These are phyloP conservation scores for Linderina pennispora DNA, from an alignment of 192 early-diverging fungal genomes.

Conservation along the genomic window DNA sequence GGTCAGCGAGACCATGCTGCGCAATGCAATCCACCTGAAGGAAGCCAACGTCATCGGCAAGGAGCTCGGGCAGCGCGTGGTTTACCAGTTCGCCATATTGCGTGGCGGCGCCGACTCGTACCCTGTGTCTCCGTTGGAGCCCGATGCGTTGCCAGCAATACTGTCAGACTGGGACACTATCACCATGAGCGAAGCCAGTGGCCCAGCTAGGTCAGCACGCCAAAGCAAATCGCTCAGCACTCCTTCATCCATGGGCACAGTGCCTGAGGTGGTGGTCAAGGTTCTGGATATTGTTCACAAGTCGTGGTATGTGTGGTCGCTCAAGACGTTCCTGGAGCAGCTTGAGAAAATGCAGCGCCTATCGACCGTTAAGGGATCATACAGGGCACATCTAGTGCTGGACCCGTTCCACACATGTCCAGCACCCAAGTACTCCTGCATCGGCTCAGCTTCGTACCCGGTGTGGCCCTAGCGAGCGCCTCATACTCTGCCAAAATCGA, in stretches of 20 bases:
- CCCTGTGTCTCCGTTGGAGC: slow-evolving; percentile 41
- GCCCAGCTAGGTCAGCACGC: not conserved
- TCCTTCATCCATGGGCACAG: slow-evolving; percentile 6
- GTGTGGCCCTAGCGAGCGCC: slow-evolving; percentile 32
- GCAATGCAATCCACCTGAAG: slow-evolving; percentile 68
- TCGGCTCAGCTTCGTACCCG: slow-evolving; percentile 28
- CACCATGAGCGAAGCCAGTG: too few relatives aligned
- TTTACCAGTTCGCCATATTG: slow-evolving; percentile 79
- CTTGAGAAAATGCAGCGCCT: slow-evolving; percentile 64
- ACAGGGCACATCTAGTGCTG: slow-evolving; percentile 28
- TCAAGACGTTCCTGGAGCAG: slow-evolving; percentile 50
- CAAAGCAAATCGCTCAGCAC: slow-evolving; percentile 8
- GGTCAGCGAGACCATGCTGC: slow-evolving; percentile 62
- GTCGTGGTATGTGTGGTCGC: slow-evolving; percentile 59
- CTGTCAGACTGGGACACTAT: slow-evolving; percentile 33
- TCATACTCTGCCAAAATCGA: slow-evolving; percentile 40
- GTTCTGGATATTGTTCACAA: slow-evolving; percentile 47
- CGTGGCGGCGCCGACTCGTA: slow-evolving; percentile 42
- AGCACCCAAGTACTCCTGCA: slow-evolving; percentile 31
- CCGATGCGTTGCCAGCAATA: slow-evolving; percentile 35
- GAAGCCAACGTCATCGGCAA: slow-evolving; percentile 86
- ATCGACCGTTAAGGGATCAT: slow-evolving; percentile 42
- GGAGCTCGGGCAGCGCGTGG: slow-evolving; percentile 73
- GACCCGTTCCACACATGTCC: slow-evolving; percentile 31
- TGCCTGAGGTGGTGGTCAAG: slow-evolving; percentile 40